phyloP scores from a whole-genome alignment of 345 rosid genomes.

The Euphorbia lathyris region DNA sequence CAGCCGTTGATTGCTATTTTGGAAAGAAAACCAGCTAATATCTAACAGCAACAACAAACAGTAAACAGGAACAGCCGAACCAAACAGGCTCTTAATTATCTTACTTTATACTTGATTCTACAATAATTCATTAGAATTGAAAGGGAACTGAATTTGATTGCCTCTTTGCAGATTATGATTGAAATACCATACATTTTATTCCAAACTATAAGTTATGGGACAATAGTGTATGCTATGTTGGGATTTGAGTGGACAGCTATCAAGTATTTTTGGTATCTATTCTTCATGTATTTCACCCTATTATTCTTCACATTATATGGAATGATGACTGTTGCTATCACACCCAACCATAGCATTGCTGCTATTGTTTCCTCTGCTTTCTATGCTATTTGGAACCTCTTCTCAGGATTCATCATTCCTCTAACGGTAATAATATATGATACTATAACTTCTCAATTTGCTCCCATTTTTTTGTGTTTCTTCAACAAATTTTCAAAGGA shows the following conservation, averaged over 20 bases:
- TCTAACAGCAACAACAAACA: too few relatives aligned
- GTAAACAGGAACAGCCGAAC: too few relatives aligned
- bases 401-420: conserved; percentile 61
- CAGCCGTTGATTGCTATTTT: too few relatives aligned
- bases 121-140: too few relatives aligned
- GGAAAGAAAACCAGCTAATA: too few relatives aligned
- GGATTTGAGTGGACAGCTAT: conserved; percentile 49
- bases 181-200: conserved; percentile 49
- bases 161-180: conserved; percentile 37
- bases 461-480: too few relatives aligned
- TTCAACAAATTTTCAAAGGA: background rate
- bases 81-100: too few relatives aligned
- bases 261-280: conserved; percentile 61
- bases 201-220: conserved; percentile 47
- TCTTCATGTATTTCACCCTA: conserved; percentile 58
- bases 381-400: conserved; percentile 53
- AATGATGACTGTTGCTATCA: conserved; percentile 62
- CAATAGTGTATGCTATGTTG: conserved; percentile 55
- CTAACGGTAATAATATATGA: conserved; percentile 31
- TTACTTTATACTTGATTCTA: too few relatives aligned
- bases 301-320: conserved; percentile 62
- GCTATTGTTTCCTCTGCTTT: conserved; percentile 46
- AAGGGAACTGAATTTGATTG: too few relatives aligned
- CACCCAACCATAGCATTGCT: conserved; percentile 56
- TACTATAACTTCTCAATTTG: background rate